A percentile compares a stretch with the other conserved stretches of the same genome.
These are phyloP conservation scores for Vaccinium darrowii DNA, from an alignment of 148 eudicot species.

Conservation along the genomic window DNA sequence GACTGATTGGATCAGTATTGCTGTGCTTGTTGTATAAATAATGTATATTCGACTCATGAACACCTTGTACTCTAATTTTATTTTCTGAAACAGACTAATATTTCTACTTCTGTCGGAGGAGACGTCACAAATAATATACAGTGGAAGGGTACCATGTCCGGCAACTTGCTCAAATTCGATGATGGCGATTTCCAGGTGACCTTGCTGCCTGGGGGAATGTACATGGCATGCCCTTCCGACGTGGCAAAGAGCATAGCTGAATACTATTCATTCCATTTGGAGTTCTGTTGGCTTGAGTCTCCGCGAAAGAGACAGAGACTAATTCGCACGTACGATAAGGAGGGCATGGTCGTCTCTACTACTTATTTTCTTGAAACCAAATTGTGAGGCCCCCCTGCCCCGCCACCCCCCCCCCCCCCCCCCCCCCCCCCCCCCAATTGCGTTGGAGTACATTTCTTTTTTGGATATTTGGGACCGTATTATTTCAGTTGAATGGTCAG, in stretches of 20 bases:
- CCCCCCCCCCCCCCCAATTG: no score
- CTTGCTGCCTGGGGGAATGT: slow-evolving; percentile 87
- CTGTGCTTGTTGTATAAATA: background rate
- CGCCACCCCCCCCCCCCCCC: no score
- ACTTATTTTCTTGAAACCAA: slow-evolving; percentile 76
- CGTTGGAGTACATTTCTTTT: background rate
- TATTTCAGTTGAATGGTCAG: background rate
- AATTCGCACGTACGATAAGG: slow-evolving; percentile 78
- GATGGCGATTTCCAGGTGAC: slow-evolving; percentile 81
- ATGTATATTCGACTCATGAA: background rate
- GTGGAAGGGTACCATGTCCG: slow-evolving; percentile 66
- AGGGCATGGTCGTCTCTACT: slow-evolving; percentile 88
- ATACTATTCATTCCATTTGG: slow-evolving; percentile 78
- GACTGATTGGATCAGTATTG: background rate
- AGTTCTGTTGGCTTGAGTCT: slow-evolving; percentile 94
- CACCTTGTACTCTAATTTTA: background rate
- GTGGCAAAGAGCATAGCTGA: slow-evolving; percentile 64
- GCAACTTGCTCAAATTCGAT: slow-evolving; percentile 65
- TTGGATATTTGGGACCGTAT: background rate
- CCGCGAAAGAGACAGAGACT: slow-evolving; percentile 82
- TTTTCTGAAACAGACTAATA: slow-evolving; percentile 44
- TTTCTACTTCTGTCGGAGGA: slow-evolving; percentile 41
- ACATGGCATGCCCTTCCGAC: slow-evolving; percentile 88
- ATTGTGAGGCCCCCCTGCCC: slow-evolving; percentile 18
- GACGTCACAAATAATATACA: slow-evolving; percentile 58